Evolutionary conservation across 2,329 filamentous ascomycete species (phyloP), one percentile per base, ranked within the genome.

Genomic region (Fusarium agapanthi): DNA sequence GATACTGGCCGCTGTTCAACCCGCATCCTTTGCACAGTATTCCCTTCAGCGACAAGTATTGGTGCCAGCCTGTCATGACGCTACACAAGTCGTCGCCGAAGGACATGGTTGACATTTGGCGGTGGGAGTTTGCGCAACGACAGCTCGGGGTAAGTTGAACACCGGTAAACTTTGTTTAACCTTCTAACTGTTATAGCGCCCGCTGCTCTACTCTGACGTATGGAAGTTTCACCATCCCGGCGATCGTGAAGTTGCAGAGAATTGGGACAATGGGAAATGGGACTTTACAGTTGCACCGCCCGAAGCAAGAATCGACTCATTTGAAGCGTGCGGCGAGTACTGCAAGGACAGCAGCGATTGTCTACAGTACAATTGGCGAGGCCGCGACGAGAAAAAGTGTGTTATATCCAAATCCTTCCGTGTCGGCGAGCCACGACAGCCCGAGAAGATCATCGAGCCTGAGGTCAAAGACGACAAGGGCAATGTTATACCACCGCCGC

Each of bases 41-140:
- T 32, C 85, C 86, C 0, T 87, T 85, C 54, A 81, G 82, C 38
- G 80, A 84, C 24, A 69, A 70, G n/a, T 81, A 86, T 65, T 87
- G 86, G 86, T 88, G 86, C 43, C 85, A 87, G 69, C 86, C 86
- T 4, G 82, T 84, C 4, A 73, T 87, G 62, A 86, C 83, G 48
- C 78, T 87, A 78, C 86, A 87, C 72, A 87, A 86, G 76, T 83
- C 84, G 3, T 78, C 76, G 32, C 80, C 84, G 2, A 80, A 83
- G 32, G 86, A 88, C 60, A 87, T 88, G 84, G 77, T 80, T 15
- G 79, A 81, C 1, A 76, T 89, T 44, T 87, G 86, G 82, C 81
- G 83, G 62, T 89, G 82, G 83, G 82, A 83, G 63, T 79, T 81
- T 62, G 69, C 68, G 13, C 72, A 76, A 45, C 75, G 81, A 63